These are phyloP conservation scores for Herpetospermum pedunculosum DNA, from an alignment of 306 rosid genomes.

Conservation along the genomic window DNA sequence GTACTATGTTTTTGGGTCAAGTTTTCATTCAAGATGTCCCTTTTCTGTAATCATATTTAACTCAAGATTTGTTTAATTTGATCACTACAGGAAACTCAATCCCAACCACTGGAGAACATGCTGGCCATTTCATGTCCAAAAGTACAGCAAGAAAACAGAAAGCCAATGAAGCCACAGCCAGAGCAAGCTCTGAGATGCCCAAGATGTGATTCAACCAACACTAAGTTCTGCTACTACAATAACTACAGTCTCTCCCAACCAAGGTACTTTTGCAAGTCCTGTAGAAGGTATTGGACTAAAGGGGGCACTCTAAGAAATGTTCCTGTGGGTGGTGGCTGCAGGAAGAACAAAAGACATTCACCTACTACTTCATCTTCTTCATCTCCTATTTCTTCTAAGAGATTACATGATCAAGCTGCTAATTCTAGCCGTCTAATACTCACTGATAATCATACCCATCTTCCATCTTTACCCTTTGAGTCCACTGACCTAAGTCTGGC, in stretches of 20 bases:
- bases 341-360: conserved; percentile 65
- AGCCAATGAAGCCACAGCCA: conserved; percentile 9
- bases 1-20: not conserved
- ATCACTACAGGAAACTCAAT: conserved; percentile 62
- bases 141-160: conserved; percentile 29
- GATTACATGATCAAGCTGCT: conserved; percentile 47
- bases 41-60: too few species aligned
- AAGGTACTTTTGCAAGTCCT: conserved; percentile 90
- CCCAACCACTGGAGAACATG: conserved; percentile 67
- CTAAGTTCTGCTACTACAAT: conserved; percentile 97
- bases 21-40: not conserved
- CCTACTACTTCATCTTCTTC: conserved; percentile 29
- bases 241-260: conserved; percentile 93
- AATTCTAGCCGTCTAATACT: conserved; percentile 26
- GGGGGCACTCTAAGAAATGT: conserved; percentile 94
- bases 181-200: conserved; percentile 79
- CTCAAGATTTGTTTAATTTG: not conserved
- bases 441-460: conserved; percentile 19
- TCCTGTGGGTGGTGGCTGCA: conserved; percentile 97
- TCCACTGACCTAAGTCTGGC: conserved; percentile 68
- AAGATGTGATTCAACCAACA: conserved; percentile 84
- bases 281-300: conserved; percentile 97
- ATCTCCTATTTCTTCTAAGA: conserved; percentile 43
- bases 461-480: conserved; percentile 41
- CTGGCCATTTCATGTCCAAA: conserved; percentile 37